A percentile compares a stretch with the other conserved stretches of the same genome.
Evolutionary conservation across 2,329 filamentous ascomycete species (phyloP).

Genomic region (Ceratocystis lukuohia): DNA sequence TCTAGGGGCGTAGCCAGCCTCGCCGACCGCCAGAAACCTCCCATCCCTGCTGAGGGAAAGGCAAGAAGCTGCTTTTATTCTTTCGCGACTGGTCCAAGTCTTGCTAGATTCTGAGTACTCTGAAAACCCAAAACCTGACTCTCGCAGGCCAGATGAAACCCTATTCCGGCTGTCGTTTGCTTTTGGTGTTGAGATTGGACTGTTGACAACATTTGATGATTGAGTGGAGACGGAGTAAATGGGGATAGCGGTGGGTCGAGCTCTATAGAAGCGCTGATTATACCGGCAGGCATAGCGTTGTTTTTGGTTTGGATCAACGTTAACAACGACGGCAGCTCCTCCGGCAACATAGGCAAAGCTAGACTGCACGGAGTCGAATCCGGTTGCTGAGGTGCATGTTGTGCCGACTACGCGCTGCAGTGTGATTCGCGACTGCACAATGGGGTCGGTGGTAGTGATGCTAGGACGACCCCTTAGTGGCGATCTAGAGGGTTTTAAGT

Average conservation of each 20-base stretch:
- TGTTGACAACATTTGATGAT: conserved; percentile 37
- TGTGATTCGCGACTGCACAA: conserved; percentile 49
- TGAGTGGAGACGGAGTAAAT: conserved; percentile 42
- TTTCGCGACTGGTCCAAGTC: conserved; percentile 77
- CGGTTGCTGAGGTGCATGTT: conserved; percentile 70
- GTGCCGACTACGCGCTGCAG: conserved; percentile 81
- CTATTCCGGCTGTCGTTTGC: conserved; percentile 50
- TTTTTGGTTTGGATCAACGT: conserved; percentile 50
- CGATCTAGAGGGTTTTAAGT: conserved; percentile 47
- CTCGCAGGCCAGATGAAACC: conserved; percentile 34
- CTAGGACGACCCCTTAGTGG: conserved; percentile 38
- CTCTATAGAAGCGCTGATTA: conserved; percentile 80
- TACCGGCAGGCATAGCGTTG: conserved; percentile 26
- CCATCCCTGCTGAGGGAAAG: conserved; percentile 79
- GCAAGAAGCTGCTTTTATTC: conserved; percentile 88
- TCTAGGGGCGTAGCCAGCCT: conserved; percentile 86
- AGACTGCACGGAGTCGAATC: conserved; percentile 67
- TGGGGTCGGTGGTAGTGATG: conserved; percentile 29
- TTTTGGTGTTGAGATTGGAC: conserved; percentile 44
- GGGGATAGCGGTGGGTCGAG: conserved; percentile 63
- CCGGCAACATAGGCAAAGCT: conserved; percentile 87
- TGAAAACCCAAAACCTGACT: conserved; percentile 33
- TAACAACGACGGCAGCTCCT: conserved; percentile 80
- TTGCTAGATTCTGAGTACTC: conserved; percentile 53
- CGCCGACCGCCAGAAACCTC: conserved; percentile 77